Evolutionary conservation across 2,329 filamentous ascomycete genomes (phyloP).

Genomic region (Aphanocladium album): DNA sequence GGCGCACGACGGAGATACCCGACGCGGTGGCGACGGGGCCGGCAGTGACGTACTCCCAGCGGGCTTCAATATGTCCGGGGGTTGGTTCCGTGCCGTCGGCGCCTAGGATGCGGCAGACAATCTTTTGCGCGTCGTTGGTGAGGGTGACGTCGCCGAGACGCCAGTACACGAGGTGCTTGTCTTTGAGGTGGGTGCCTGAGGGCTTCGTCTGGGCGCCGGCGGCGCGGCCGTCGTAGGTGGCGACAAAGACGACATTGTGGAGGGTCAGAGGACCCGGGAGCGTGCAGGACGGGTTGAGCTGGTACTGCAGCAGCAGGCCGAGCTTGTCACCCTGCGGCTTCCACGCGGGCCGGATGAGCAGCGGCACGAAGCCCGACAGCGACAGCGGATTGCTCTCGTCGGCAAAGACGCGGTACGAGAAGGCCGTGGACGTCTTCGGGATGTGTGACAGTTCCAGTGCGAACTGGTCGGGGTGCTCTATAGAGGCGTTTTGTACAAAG

Average conservation of each 20-base stretch:
- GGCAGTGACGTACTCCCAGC: constrained; percentile 62
- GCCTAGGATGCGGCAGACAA: constrained; percentile 74
- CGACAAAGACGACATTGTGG: constrained; percentile 71
- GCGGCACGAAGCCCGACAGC: constrained; percentile 57
- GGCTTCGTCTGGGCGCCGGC: constrained; percentile 72
- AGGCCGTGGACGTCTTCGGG: constrained; percentile 70
- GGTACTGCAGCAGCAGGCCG: constrained; percentile 81
- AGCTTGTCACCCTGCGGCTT: constrained; percentile 79
- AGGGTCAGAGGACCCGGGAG: constrained; percentile 37
- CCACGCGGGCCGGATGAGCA: constrained; percentile 72
- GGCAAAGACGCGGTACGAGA: constrained; percentile 85
- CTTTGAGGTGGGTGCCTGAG: constrained; percentile 70
- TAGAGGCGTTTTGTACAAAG: constrained; percentile 67
- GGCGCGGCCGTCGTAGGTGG: constrained; percentile 65
- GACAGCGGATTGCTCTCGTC: constrained; percentile 47
- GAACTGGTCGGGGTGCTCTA: constrained; percentile 73
- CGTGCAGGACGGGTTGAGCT: constrained; percentile 66
- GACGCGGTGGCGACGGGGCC: constrained; percentile 40
- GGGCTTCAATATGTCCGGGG: constrained; percentile 73
- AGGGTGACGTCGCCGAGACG: constrained; percentile 69
- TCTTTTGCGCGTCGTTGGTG: constrained; percentile 60
- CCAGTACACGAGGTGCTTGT: constrained; percentile 76
- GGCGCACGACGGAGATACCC: constrained; percentile 60
- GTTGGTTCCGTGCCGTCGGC: constrained; percentile 66
- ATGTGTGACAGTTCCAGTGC: constrained; percentile 68